Base-by-base conservation (phyloP, 805 yeast species). In the Candida incommunis region DNA sequence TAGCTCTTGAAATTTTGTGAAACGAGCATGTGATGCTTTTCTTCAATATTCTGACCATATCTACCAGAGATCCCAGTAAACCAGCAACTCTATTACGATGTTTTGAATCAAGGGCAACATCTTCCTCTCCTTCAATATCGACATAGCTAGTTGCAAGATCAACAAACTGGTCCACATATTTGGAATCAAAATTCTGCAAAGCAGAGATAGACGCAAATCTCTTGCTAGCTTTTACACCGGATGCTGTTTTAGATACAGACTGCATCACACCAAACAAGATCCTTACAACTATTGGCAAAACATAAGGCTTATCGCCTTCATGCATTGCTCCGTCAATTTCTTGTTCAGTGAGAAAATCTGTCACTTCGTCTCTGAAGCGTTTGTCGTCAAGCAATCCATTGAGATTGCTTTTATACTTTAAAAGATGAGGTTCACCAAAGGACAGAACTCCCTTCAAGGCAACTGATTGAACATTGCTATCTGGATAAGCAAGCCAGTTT, bases 191-290 rank as follows among this genome's bases (percentile, higher is more conserved):
- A 34, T 56, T 59, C 43, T 60, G 64, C 24, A 66, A 50, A 2
- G 68, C 58, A 16, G 58, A 49, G 16, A 67, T 48, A 1, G 61
- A 59, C 0, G 67, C 58, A 34, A 59, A 71, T 50, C 85, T 82
- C 51, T 82, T 72, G 25, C 87, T 79, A 45, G 75, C 72, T 56
- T 83, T 83, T 23, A 78, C 73, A 48, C 85, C 86, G 58, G 82
- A 79, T 1, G 75, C 66, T 45, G 69, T 72, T 34, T 50, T 48
- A 3, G 78, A 69, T 1, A 80, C 72, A 61, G 37, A 31, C n/a
- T 85, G 94, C 5, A 87, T 85, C 46, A 94, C 72, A 5, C 97
- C 97, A 61, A 80, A 90, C 20, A 92, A 65, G 22, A 92, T 80
- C 51, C 96, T 66, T 42, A 87, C 58, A 3, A 87, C 71, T 24